These are phyloP conservation scores for Komagataella pseudopastoris DNA, from an alignment of 805 yeast genomes.

Conservation along the genomic window DNA sequence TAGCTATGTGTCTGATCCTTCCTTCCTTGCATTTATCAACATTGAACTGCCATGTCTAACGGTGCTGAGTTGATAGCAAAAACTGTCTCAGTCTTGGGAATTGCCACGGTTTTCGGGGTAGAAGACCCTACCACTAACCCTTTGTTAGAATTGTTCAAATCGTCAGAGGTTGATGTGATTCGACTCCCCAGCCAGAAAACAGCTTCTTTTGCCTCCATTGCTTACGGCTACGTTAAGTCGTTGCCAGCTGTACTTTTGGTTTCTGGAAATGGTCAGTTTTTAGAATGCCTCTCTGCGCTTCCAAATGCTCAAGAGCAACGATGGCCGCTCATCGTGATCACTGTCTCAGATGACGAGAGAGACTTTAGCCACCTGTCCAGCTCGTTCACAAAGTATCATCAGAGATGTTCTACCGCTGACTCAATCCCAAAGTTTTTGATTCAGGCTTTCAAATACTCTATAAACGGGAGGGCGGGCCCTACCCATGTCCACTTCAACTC, in stretches of 20 bases:
- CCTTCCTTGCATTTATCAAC: not conserved
- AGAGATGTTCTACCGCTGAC: constrained; percentile 31
- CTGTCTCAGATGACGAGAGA: constrained; percentile 50
- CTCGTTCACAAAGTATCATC: constrained; percentile 27
- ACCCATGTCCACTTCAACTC: constrained; percentile 58
- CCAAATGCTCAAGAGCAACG: constrained; percentile 48
- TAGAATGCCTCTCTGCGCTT: constrained; percentile 55
- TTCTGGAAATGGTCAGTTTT: constrained; percentile 67
- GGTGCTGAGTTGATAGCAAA: constrained; percentile 38
- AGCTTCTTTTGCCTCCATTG: constrained; percentile 66
- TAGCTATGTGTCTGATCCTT: not conserved
- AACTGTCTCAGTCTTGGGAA: constrained; percentile 32
- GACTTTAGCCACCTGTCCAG: constrained; percentile 64
- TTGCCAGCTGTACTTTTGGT: constrained; percentile 55
- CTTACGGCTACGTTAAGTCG: constrained; percentile 52
- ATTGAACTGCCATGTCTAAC: not conserved
- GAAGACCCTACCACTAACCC: constrained; percentile 47
- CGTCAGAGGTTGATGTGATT: constrained; percentile 38
- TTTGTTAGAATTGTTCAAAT: constrained; percentile 51
- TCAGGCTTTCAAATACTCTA: constrained; percentile 30
- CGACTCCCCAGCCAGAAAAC: constrained; percentile 61
- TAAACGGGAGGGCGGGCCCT: constrained; percentile 44
- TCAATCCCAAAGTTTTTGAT: constrained; percentile 25
- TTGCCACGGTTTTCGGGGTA: constrained; percentile 48
- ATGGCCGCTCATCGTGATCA: constrained; percentile 54